Conservation (phyloP, 2,329 filamentous ascomycete genomes). For the Dothideomycetes sp. region DNA sequence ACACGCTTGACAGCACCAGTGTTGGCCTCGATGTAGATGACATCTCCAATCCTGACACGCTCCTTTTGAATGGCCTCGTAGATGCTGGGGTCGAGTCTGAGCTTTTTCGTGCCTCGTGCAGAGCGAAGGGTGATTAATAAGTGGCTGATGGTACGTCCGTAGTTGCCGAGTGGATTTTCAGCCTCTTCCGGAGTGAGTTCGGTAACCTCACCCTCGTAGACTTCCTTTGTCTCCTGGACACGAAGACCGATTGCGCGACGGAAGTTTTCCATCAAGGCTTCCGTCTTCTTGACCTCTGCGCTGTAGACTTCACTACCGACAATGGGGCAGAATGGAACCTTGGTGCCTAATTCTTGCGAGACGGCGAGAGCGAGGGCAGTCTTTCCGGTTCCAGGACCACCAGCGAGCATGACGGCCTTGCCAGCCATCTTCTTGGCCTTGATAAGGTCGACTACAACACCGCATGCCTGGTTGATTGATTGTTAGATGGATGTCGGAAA, state of each 20-base stretch:
- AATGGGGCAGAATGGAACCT: conserved; percentile 97
- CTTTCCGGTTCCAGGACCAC: conserved; percentile 93
- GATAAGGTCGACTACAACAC: conserved; percentile 91
- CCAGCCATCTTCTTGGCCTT: conserved; percentile 96
- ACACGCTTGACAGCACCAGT: conserved; percentile 97
- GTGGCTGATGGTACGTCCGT: conserved; percentile 95
- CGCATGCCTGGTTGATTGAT: conserved; percentile 56
- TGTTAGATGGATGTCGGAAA: too few relatives aligned
- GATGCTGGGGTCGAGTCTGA: conserved; percentile 91
- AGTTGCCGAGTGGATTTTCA: conserved; percentile 92
- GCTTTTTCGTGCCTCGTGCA: conserved; percentile 93
- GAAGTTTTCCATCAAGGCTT: conserved; percentile 99
- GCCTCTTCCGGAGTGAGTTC: conserved; percentile 96
- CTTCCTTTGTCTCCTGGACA: conserved; percentile 97
- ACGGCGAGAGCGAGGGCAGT: conserved; percentile 91
- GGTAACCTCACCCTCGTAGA: conserved; percentile 97
- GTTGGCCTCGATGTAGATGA: conserved; percentile 98
- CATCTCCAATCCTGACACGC: conserved; percentile 87
- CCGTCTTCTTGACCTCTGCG: conserved; percentile 98
- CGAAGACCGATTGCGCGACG: conserved; percentile 90
- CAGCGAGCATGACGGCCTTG: conserved; percentile 82
- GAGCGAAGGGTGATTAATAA: conserved; percentile 91
- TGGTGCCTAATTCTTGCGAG: conserved; percentile 92
- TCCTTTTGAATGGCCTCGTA: conserved; percentile 99
- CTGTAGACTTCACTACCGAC: conserved; percentile 97